Base-by-base conservation (phyloP, 148 eudicot genomes). In the Mesembryanthemum crystallinum region DNA sequence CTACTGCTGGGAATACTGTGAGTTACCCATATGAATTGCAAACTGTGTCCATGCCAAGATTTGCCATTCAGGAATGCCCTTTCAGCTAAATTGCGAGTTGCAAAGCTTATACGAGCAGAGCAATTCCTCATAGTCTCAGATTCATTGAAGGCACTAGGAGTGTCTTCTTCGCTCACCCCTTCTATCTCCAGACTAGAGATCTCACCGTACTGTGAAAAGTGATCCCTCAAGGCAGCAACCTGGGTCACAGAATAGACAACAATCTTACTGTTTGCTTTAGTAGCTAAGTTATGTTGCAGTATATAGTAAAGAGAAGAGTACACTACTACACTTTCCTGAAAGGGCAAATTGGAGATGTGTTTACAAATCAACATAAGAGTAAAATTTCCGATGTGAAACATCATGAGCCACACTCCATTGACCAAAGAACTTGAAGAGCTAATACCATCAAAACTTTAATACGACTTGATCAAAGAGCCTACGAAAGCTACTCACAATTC, bases 51-150 rank as follows among this genome's bases (percentile, higher is more conserved):
- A 60, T 88, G 75, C 92, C 92, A 93, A 78, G 78, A 71, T 87
- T 84, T 91, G n/a, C 93, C 94, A 75, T 80, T 83, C 67, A 78
- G 32, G 64, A 89, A 93, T 67, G 96, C 98, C 83, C 76, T 88
- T 82, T 93, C 98, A 72, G 98, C 98, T 72, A 88, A 76, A 47
- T 74, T 88, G 11, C 96, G 93, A 25, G 90, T 83, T 25, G 85
- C 75, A 79, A 93, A 93, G 79, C 78, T 76, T 78, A 93, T 60
- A 37, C 79, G 82, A 74, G 92, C 96, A 55, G 89, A 84, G 73
- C 81, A 77, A 54, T 72, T 78, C 65, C 77, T 84, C 47, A 86
- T 75, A 32, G 76, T 61, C 57, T 76, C 87, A 24, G 90, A 67
- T 51, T 74, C 73, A 24, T 52, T 61, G 9, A 49, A 52, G 23